Evolutionary conservation across 108 stramenopile species (phyloP).

Genomic region (Nitzschia palea): DNA sequence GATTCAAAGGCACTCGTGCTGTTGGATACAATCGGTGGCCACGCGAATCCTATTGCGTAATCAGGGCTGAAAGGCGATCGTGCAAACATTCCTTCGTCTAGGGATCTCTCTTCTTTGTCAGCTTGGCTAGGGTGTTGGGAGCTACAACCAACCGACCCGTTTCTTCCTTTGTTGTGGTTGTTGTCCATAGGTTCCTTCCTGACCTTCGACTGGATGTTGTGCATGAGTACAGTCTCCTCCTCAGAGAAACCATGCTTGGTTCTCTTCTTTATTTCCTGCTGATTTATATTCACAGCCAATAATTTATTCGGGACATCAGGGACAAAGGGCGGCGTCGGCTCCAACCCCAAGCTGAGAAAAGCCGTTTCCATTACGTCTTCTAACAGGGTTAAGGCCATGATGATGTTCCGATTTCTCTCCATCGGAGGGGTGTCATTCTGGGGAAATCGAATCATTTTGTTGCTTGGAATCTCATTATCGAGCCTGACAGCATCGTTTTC

Average conservation of each 20-base stretch:
- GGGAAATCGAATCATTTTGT: constrained; percentile 22
- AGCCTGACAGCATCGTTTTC: neutral
- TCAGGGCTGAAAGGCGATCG: neutral
- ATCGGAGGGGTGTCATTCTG: constrained; percentile 23
- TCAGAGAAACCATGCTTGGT: no score
- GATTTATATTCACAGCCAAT: no score
- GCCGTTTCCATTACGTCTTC: constrained; percentile 51
- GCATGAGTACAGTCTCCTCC: no score
- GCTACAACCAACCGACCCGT: no score
- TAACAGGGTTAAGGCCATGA: constrained; percentile 48
- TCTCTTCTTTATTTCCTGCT: no score
- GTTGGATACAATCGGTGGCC: neutral
- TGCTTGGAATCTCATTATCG: neutral
- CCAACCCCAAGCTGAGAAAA: constrained; percentile 55
- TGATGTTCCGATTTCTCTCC: constrained; percentile 48
- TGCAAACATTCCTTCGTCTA: constrained; percentile 9
- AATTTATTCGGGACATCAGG: no score
- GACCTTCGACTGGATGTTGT: no score
- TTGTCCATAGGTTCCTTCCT: no score
- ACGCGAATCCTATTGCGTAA: neutral
- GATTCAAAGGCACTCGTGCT: neutral
- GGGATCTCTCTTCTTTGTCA: no score
- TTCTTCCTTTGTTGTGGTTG: no score
- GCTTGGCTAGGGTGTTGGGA: no score
- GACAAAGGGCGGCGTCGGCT: constrained; percentile 5